Percentiles rank a stretch among this genome's conserved stretches.
Evolutionary conservation across 306 rosid species (phyloP).

Genomic region (Mimosa pudica): DNA sequence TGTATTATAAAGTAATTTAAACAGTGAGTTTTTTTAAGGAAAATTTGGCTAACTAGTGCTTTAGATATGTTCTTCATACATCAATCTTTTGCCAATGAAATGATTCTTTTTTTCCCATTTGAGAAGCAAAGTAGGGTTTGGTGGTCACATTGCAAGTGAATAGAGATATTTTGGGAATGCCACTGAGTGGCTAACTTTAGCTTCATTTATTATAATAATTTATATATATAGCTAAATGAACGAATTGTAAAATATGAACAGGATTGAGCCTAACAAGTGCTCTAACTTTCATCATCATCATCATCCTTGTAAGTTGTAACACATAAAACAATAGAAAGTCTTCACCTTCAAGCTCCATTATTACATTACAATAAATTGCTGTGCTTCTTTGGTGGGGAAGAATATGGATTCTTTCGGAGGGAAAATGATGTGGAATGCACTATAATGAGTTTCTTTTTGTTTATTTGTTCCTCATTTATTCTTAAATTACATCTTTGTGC

Average conservation of each 20-base stretch:
- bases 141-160: slow-evolving; percentile 21
- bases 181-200: slow-evolving; percentile 11
- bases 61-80: background rate
- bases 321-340: background rate
- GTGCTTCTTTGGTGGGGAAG: slow-evolving; percentile 18
- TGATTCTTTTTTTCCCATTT: background rate
- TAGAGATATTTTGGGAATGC: background rate
- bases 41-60: slow-evolving; percentile 21
- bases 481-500: slow-evolving; percentile 9
- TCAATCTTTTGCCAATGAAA: background rate
- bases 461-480: background rate
- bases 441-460: slow-evolving; percentile 7
- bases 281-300: background rate
- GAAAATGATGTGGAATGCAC: slow-evolving; percentile 51
- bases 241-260: slow-evolving; percentile 13
- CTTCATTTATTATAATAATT: background rate
- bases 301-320: too few relatives aligned
- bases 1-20: slow-evolving; percentile 21
- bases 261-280: background rate
- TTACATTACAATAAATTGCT: slow-evolving; percentile 9
- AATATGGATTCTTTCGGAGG: slow-evolving; percentile 24
- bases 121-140: slow-evolving; percentile 28
- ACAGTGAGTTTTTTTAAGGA: background rate
- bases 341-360: slow-evolving; percentile 18
- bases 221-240: background rate